A percentile compares a stretch with the other conserved stretches of the same genome.
phyloP scores from a whole-genome alignment of 495 filamentous ascomycete genomes.

The Penicillium pulvis region DNA sequence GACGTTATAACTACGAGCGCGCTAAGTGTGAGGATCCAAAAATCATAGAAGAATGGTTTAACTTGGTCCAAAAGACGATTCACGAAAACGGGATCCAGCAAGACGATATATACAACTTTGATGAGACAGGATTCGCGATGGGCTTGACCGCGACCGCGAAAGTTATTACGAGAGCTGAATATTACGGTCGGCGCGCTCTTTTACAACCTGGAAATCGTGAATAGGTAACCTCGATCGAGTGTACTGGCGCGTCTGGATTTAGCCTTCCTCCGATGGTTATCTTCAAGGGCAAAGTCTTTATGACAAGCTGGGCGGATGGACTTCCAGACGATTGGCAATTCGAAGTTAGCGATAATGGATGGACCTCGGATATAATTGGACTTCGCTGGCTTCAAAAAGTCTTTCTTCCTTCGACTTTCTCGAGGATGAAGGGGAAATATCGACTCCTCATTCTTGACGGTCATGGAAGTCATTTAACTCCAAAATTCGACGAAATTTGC shows the following conservation, averaged over 20 bases:
- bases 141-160: too few relatives aligned
- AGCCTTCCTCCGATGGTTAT: too few relatives aligned
- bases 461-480: slow-evolving; percentile 5
- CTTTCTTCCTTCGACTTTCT: slow-evolving; percentile 16
- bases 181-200: too few relatives aligned
- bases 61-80: slow-evolving; percentile 33
- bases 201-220: too few relatives aligned
- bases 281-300: too few relatives aligned
- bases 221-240: too few relatives aligned
- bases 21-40: slow-evolving; percentile 40
- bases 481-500: neutral
- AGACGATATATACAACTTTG: neutral
- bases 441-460: slow-evolving; percentile 10
- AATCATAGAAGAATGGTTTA: slow-evolving; percentile 36
- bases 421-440: slow-evolving; percentile 1
- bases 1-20: slow-evolving; percentile 35
- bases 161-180: too few relatives aligned
- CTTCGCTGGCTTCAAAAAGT: slow-evolving; percentile 1
- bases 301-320: neutral
- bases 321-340: neutral
- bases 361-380: slow-evolving; percentile 19
- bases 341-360: neutral
- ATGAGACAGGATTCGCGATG: too few relatives aligned
- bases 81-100: slow-evolving; percentile 27
- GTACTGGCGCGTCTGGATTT: too few relatives aligned